phyloP scores from a whole-genome alignment of 495 filamentous ascomycete genomes.

The Podospora comata region DNA sequence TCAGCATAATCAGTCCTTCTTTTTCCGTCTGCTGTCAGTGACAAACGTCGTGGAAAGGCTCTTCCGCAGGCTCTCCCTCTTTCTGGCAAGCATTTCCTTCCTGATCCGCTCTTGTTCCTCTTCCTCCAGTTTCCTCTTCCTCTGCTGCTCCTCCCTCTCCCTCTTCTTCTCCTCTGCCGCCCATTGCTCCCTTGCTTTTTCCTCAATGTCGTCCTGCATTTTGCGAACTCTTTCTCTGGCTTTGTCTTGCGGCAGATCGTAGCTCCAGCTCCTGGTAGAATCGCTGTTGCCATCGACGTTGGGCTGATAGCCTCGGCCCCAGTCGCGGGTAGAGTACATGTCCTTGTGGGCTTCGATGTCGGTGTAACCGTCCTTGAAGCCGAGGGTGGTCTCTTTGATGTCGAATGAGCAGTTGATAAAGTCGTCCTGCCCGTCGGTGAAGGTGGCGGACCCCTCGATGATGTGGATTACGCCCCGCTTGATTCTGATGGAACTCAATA shows the following conservation, averaged over 20 bases:
- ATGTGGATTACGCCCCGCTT: neutral
- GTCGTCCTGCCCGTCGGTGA: neutral
- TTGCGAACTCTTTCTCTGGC: neutral
- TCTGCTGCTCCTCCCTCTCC: neutral
- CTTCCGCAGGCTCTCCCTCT: too few relatives aligned
- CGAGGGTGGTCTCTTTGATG: neutral
- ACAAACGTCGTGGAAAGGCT: too few relatives aligned
- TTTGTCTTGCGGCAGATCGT: neutral
- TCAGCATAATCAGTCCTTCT: too few relatives aligned
- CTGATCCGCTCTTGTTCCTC: neutral
- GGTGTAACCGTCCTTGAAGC: neutral
- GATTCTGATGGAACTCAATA: neutral
- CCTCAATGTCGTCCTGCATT: neutral
- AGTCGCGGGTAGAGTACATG: neutral
- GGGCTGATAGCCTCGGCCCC: neutral
- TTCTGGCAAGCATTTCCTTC: too few relatives aligned
- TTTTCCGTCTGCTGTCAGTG: too few relatives aligned
- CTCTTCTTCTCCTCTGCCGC: neutral
- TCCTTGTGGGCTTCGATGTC: neutral
- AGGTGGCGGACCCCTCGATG: neutral
- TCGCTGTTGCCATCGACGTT: neutral
- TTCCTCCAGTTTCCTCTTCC: neutral
- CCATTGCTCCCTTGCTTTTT: neutral
- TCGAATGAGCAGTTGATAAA: neutral
- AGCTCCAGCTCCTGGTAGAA: neutral